Conservation (phyloP, 768 basidiomycete genomes). For the Suillus lakei region DNA sequence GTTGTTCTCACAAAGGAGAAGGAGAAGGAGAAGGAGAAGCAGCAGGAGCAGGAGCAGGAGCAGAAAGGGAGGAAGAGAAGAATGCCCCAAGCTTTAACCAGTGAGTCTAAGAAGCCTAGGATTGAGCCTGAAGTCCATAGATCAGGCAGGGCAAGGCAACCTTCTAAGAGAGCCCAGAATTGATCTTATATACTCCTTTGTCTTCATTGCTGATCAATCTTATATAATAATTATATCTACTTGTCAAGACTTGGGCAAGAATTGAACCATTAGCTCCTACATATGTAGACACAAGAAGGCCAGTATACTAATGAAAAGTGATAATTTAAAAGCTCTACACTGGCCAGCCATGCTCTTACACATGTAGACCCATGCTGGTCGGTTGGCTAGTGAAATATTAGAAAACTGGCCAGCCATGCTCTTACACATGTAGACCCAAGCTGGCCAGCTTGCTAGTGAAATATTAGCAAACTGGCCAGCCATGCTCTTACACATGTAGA, state of each 20-base stretch:
- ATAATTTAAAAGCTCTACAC: no score
- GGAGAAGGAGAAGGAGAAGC: not conserved
- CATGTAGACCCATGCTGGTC: no score
- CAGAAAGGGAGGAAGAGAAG: not conserved
- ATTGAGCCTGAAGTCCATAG: not conserved
- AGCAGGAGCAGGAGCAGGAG: not conserved
- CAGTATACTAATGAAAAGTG: no score
- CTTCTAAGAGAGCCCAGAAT: not conserved
- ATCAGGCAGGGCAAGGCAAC: not conserved
- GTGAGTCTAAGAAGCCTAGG: not conserved
- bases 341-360: no score
- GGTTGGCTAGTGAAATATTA: no score
- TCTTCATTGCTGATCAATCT: not conserved
- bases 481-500: no score
- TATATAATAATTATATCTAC: not conserved
- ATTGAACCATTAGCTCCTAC: not conserved
- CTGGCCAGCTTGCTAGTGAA: no score
- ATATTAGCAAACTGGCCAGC: no score
- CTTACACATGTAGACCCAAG: no score
- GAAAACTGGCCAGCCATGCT: no score
- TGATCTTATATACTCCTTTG: not conserved
- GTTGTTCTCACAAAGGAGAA: no score
- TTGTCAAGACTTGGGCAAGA: not conserved
- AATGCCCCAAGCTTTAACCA: not conserved
- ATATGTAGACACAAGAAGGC: no score